Evolutionary conservation across 306 rosid genomes (phyloP).

Genomic region (Luffa aegyptiaca): DNA sequence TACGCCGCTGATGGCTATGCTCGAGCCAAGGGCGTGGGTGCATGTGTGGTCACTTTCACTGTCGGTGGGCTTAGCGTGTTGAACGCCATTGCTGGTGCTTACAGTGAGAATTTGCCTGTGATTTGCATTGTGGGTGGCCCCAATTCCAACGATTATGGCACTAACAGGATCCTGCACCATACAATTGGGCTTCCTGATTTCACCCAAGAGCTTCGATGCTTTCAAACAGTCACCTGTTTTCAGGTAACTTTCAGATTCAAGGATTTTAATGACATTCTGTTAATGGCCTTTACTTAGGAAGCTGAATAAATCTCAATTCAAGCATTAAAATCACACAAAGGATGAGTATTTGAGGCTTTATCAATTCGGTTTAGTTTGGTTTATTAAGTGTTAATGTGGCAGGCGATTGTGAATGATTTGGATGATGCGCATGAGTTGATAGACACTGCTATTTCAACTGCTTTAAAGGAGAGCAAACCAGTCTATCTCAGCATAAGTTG

Average conservation of each 20-base stretch:
- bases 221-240: conserved; percentile 59
- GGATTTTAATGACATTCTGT: not conserved
- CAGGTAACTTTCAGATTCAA: conserved; percentile 28
- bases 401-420: conserved; percentile 83
- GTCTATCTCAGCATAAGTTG: conserved; percentile 72
- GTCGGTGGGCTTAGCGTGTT: conserved; percentile 86
- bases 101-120: conserved; percentile 71
- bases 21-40: conserved; percentile 68
- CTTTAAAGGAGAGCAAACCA: conserved; percentile 86
- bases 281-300: not conserved
- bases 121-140: conserved; percentile 79
- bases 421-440: conserved; percentile 72
- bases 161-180: conserved; percentile 76
- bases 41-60: conserved; percentile 79
- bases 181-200: conserved; percentile 78
- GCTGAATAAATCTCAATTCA: not conserved
- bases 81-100: conserved; percentile 90
- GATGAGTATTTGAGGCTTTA: not conserved
- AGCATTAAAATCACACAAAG: not conserved
- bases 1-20: conserved; percentile 90
- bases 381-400: conserved; percentile 5
- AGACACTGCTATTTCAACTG: conserved; percentile 87
- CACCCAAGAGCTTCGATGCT: conserved; percentile 64
- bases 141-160: conserved; percentile 74
- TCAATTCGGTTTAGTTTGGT: not conserved